Conservation (phyloP, 1,139 yeast genomes). For the Scheffersomyces quercinus region DNA sequence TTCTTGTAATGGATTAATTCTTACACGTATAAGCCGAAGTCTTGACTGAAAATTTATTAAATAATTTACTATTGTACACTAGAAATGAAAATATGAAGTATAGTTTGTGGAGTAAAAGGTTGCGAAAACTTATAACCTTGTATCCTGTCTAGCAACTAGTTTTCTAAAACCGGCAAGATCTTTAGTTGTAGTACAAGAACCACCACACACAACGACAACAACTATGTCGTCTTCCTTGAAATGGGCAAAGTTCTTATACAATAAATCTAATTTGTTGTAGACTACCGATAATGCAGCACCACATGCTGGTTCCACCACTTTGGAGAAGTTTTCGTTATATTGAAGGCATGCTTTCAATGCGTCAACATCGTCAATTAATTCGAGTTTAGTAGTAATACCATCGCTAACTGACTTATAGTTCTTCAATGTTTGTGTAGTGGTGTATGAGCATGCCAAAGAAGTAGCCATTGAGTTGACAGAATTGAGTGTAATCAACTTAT, state of each 20-base stretch:
- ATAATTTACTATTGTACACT: too few species aligned
- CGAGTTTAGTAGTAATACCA: conserved; percentile 39
- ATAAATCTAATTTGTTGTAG: conserved; percentile 36
- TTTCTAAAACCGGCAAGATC: conserved; percentile 14
- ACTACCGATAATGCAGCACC: conserved; percentile 65
- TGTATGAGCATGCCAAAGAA: conserved; percentile 59
- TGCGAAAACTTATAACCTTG: conserved; percentile 9
- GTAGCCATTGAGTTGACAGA: conserved; percentile 58
- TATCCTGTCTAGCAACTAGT: conserved; percentile 14
- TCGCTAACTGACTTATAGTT: conserved; percentile 30
- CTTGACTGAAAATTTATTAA: too few species aligned
- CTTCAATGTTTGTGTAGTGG: conserved; percentile 48
- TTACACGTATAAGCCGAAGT: too few species aligned
- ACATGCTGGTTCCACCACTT: conserved; percentile 73
- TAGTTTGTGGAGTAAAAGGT: too few species aligned
- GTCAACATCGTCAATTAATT: conserved; percentile 54
- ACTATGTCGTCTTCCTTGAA: conserved; percentile 49
- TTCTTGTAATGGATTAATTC: too few species aligned
- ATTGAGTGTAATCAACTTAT: conserved; percentile 43
- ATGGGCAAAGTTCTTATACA: conserved; percentile 30
- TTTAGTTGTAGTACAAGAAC: conserved; percentile 41
- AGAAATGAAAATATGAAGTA: too few species aligned
- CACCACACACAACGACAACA: conserved; percentile 67
- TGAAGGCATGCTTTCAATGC: conserved; percentile 52
- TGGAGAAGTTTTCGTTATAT: conserved; percentile 49